Percentiles rank a stretch among this genome's conserved stretches.
phyloP scores from a whole-genome alignment of 2,329 filamentous ascomycete genomes.

The Dactylonectria macrodidyma region DNA sequence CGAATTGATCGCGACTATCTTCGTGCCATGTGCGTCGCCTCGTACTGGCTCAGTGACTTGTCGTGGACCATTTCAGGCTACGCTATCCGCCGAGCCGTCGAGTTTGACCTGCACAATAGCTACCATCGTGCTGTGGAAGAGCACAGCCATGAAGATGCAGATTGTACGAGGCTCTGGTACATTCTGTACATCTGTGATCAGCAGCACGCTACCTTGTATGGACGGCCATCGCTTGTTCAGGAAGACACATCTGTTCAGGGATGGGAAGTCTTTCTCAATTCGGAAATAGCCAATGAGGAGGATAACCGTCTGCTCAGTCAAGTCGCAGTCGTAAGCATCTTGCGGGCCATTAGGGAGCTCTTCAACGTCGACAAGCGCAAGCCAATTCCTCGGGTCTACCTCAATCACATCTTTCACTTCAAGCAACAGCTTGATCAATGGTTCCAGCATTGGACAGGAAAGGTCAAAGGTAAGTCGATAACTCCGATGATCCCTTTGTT shows the following conservation, averaged over 20 bases:
- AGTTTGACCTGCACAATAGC: constrained; percentile 59
- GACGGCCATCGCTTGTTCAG: constrained; percentile 68
- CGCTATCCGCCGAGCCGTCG: constrained; percentile 62
- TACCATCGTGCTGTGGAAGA: constrained; percentile 54
- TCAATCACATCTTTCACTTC: constrained; percentile 59
- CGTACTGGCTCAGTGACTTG: constrained; percentile 74
- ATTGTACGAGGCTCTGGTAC: constrained; percentile 72
- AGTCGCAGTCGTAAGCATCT: constrained; percentile 69
- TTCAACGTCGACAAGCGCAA: constrained; percentile 70
- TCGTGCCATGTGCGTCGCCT: constrained; percentile 71
- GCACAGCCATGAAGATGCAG: constrained; percentile 55
- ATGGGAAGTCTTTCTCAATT: constrained; percentile 67
- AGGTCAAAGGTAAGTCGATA: constrained; percentile 41
- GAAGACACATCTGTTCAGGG: constrained; percentile 70
- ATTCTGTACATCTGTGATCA: constrained; percentile 72
- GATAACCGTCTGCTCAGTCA: constrained; percentile 71
- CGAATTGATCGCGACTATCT: constrained; percentile 63
- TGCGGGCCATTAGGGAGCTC: constrained; percentile 67
- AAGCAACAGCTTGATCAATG: constrained; percentile 54
- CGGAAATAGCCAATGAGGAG: constrained; percentile 63
- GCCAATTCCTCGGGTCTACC: constrained; percentile 64
- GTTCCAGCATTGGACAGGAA: constrained; percentile 51
- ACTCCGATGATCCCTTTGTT: no score
- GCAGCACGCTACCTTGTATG: constrained; percentile 73
- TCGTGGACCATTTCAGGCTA: constrained; percentile 73